Evolutionary conservation across 2,329 filamentous ascomycete genomes (phyloP).

Genomic region (Dryadomyces quercivorus): DNA sequence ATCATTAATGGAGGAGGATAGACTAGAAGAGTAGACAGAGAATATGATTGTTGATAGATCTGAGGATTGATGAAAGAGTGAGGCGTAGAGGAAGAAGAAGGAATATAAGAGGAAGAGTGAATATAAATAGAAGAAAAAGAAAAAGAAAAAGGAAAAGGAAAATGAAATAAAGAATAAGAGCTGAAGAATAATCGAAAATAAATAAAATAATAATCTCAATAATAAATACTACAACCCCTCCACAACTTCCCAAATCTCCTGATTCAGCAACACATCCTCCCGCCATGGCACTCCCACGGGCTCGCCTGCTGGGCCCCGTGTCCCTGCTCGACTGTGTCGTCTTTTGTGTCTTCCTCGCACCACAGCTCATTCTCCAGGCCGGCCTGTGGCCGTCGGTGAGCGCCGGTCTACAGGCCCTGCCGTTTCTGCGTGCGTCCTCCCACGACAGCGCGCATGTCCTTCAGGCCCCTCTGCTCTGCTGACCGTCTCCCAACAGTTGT

Average conservation of each 20-base stretch:
- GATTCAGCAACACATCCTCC: background rate
- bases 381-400: slow-evolving; percentile 46
- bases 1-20: background rate
- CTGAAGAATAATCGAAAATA: no score
- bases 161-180: no score
- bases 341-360: slow-evolving; percentile 58
- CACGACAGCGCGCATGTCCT: no score
- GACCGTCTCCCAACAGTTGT: slow-evolving; percentile 34
- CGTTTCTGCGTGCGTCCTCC: slow-evolving; percentile 56
- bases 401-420: slow-evolving; percentile 50
- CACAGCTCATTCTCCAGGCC: slow-evolving; percentile 57
- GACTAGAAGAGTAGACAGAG: background rate
- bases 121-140: no score
- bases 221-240: no score
- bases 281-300: slow-evolving; percentile 19
- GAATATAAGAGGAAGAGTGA: no score
- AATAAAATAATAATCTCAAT: no score
- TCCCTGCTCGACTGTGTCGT: slow-evolving; percentile 64
- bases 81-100: background rate
- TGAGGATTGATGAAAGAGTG: background rate
- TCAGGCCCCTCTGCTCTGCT: background rate
- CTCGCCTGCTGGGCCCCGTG: slow-evolving; percentile 58
- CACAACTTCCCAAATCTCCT: background rate
- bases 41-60: background rate
- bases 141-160: background rate